A percentile compares a stretch with the other conserved stretches of the same genome.
Evolutionary conservation across 495 filamentous ascomycete genomes (phyloP).

Genomic region (Wilcoxina mikolae): DNA sequence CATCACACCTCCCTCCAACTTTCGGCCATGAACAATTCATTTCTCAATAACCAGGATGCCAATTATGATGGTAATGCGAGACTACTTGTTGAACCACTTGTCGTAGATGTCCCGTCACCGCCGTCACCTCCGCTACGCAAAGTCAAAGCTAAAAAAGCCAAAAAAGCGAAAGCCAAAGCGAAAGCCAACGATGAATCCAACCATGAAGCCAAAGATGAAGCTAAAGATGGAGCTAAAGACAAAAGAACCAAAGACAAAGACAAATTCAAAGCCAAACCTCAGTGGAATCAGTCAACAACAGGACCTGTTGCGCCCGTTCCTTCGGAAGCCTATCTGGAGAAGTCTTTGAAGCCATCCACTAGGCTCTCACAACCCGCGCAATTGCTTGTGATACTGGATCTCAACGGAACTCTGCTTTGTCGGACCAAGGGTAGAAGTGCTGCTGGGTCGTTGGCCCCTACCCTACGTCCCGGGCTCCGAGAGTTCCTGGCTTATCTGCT

Average conservation of each 20-base stretch:
- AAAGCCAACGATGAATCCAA: no score
- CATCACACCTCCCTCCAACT: no score
- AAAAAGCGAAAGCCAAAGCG: neutral
- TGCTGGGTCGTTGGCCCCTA: constrained; percentile 9
- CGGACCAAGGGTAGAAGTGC: constrained; percentile 33
- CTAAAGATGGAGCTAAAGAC: no score
- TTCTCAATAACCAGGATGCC: no score
- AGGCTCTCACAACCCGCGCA: constrained; percentile 28
- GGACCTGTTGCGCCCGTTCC: constrained; percentile 18
- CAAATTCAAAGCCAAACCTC: no score
- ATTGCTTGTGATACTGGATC: constrained; percentile 71
- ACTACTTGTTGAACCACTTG: no score
- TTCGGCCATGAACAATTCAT: no score
- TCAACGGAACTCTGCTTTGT: constrained; percentile 78
- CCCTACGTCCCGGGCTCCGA: constrained; percentile 44
- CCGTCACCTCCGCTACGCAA: neutral
- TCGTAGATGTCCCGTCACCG: neutral
- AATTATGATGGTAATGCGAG: no score
- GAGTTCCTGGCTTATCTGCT: constrained; percentile 55
- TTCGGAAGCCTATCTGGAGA: constrained; percentile 31
- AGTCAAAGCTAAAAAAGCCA: neutral
- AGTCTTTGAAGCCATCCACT: constrained; percentile 7
- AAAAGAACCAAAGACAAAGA: no score
- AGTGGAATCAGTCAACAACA: neutral
- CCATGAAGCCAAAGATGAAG: no score